Conservation (phyloP, 78 protist genomes). For the Dictyostelium brefeldianum region DNA sequence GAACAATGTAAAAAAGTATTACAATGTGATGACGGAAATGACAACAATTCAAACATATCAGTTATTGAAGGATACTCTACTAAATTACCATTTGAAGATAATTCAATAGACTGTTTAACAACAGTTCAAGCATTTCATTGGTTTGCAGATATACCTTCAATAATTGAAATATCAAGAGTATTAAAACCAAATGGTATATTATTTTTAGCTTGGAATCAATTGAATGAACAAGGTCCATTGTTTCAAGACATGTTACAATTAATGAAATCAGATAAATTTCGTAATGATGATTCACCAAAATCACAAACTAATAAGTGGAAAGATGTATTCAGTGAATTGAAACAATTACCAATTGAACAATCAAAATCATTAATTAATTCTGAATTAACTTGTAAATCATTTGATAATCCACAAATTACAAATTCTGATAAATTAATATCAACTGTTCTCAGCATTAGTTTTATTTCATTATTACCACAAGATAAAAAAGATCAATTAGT, state of each 20-base stretch:
- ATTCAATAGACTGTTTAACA: constrained; percentile 10
- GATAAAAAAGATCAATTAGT: constrained; percentile 10
- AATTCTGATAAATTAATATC: not conserved
- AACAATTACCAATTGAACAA: not conserved
- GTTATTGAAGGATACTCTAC: constrained; percentile 50
- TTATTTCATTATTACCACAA: not conserved
- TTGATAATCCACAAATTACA: not conserved
- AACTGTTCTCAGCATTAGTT: not conserved
- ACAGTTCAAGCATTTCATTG: constrained; percentile 61
- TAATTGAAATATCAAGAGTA: constrained; percentile 45
- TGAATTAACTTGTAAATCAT: not conserved
- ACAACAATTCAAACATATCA: too few species aligned
- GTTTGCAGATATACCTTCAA: constrained; percentile 17
- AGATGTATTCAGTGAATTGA: not conserved
- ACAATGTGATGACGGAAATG: not conserved
- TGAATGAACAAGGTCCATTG: not conserved
- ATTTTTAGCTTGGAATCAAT: constrained; percentile 11
- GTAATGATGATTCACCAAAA: not conserved
- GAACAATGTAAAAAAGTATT: constrained; percentile 15
- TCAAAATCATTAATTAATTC: constrained; percentile 5
- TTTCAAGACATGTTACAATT: not conserved
- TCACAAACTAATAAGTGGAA: not conserved
- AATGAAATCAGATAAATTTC: not conserved
- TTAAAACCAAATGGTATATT: constrained; percentile 34
- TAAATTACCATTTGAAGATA: constrained; percentile 17